phyloP scores from a whole-genome alignment of 441 rosid species.

The Pelargonium australe region DNA sequence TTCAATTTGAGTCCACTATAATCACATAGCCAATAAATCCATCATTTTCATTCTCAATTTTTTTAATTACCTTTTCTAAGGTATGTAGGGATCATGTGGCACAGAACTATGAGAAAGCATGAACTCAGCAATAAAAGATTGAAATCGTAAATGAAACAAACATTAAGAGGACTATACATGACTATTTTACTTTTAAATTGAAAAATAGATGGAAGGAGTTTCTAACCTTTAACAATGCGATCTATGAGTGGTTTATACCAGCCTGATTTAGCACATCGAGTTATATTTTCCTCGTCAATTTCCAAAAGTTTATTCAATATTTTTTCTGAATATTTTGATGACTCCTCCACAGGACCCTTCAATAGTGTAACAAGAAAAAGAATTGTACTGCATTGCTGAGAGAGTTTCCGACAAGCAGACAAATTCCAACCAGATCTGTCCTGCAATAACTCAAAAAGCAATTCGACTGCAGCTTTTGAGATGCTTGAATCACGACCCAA shows the following conservation, averaged over 20 bases:
- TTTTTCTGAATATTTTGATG: conserved; percentile 41
- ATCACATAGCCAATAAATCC: background rate
- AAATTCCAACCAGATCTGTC: conserved; percentile 55
- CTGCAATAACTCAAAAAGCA: conserved; percentile 50
- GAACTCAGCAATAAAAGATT: too few species aligned
- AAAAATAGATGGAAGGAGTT: conserved; percentile 14
- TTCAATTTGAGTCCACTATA: background rate
- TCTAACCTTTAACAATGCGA: conserved; percentile 45
- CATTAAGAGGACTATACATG: background rate
- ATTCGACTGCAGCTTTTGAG: conserved; percentile 51
- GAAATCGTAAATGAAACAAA: too few species aligned
- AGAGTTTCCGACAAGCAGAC: conserved; percentile 42
- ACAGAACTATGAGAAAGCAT: too few species aligned
- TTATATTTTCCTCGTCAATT: conserved; percentile 46
- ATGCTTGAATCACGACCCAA: conserved; percentile 45
- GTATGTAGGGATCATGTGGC: too few species aligned
- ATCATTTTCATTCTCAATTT: too few species aligned
- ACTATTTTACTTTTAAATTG: background rate
- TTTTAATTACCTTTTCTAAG: too few species aligned
- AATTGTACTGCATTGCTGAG: conserved; percentile 42
- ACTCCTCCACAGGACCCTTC: conserved; percentile 43
- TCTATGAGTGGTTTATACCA: conserved; percentile 60
- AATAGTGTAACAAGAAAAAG: conserved; percentile 55
- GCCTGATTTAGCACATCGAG: conserved; percentile 48
- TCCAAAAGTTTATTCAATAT: conserved; percentile 48